A percentile compares a stretch with the other conserved stretches of the same genome.
phyloP scores from a whole-genome alignment of 2,329 filamentous ascomycete species.

The Calycina herbarum region DNA sequence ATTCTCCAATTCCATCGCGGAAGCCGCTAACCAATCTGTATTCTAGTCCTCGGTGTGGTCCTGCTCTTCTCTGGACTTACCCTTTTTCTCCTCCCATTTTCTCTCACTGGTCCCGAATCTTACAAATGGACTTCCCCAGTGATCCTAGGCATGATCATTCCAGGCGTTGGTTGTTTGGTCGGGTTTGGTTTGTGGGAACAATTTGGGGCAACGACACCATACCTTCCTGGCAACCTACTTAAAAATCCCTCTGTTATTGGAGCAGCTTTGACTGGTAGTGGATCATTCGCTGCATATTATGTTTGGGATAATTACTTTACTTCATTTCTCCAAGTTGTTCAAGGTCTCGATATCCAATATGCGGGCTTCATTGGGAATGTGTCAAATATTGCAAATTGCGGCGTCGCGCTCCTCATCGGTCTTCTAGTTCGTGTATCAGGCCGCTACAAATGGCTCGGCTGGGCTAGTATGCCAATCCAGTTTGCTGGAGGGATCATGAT shows the following conservation, averaged over 20 bases:
- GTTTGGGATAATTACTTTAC: constrained; percentile 55
- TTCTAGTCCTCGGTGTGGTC: constrained; percentile 55
- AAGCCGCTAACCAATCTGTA: neutral
- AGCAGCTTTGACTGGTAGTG: constrained; percentile 39
- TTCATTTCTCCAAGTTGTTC: constrained; percentile 55
- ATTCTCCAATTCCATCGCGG: too few species aligned
- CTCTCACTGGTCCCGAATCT: constrained; percentile 45
- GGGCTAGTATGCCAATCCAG: constrained; percentile 25
- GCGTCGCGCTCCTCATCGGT: constrained; percentile 47
- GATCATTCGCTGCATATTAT: constrained; percentile 41
- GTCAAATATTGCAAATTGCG: constrained; percentile 51
- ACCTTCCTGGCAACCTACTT: constrained; percentile 57
- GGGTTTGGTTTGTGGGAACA: constrained; percentile 58
- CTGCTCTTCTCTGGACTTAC: constrained; percentile 60
- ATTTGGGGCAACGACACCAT: constrained; percentile 54
- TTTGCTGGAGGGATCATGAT: constrained; percentile 57
- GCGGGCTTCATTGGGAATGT: constrained; percentile 52
- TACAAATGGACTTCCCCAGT: constrained; percentile 27
- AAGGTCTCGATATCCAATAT: constrained; percentile 48
- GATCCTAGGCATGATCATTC: constrained; percentile 53
- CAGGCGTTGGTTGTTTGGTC: constrained; percentile 58
- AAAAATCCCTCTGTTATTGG: constrained; percentile 51
- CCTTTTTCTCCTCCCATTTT: constrained; percentile 70
- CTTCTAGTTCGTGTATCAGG: constrained; percentile 41
- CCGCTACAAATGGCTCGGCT: constrained; percentile 32